These are phyloP conservation scores for Melaleuca quinquenervia DNA, from an alignment of 345 rosid species.

Conservation along the genomic window DNA sequence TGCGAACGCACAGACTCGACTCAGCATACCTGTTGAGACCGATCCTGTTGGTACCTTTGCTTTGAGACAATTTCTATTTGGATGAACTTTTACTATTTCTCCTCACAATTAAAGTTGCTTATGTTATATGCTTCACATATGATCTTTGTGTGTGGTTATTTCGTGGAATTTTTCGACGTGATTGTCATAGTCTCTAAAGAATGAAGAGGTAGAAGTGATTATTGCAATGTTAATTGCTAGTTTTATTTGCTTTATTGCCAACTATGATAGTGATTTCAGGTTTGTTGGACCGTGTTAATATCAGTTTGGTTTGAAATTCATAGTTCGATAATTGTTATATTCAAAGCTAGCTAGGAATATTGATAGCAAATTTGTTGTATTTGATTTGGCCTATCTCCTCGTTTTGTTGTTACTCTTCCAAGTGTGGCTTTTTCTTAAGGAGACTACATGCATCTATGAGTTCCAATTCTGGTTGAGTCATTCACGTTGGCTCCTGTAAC, in stretches of 20 bases:
- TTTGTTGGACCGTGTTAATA: neutral
- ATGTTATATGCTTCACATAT: neutral
- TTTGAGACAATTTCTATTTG: neutral
- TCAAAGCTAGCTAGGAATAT: neutral
- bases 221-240: neutral
- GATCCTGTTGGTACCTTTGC: slow-evolving; percentile 65
- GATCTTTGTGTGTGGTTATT: neutral
- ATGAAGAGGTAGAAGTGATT: neutral
- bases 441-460: neutral
- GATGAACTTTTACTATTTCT: neutral
- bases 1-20: slow-evolving; percentile 87
- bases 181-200: neutral
- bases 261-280: neutral
- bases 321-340: neutral
- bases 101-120: neutral
- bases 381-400: neutral
- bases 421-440: neutral
- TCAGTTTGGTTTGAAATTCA: neutral
- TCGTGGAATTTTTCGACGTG: neutral
- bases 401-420: neutral
- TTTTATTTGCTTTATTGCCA: neutral
- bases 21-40: slow-evolving; percentile 38
- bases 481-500: neutral
- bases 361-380: neutral
- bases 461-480: neutral